These are phyloP conservation scores for Boletellus emodensis DNA, from an alignment of 768 basidiomycete genomes.

Conservation along the genomic window DNA sequence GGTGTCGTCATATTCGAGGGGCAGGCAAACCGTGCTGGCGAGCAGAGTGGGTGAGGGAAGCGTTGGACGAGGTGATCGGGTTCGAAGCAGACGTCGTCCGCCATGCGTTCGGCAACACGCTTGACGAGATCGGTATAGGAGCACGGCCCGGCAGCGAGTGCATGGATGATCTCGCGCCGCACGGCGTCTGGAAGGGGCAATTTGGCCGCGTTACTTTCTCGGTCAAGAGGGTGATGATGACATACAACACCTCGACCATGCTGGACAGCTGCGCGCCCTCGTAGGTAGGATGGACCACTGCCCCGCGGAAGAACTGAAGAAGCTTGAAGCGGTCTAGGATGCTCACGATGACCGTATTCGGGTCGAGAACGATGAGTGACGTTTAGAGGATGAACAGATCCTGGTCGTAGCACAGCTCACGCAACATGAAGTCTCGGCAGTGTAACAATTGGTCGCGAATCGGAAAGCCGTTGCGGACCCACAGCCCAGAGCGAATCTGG, in stretches of 20 bases:
- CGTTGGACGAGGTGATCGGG: neutral
- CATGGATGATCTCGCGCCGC: constrained; percentile 84
- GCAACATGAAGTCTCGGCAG: constrained; percentile 93
- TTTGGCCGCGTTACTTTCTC: constrained; percentile 71
- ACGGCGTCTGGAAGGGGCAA: constrained; percentile 63
- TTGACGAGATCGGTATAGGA: constrained; percentile 90
- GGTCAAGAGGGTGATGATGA: constrained; percentile 81
- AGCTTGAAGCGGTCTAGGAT: constrained; percentile 90
- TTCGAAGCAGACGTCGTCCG: constrained; percentile 81
- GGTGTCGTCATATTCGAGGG: constrained; percentile 42
- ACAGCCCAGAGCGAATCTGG: constrained; percentile 90
- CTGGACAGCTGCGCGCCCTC: constrained; percentile 68
- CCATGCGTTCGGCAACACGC: constrained; percentile 83
- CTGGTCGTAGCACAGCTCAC: constrained; percentile 97
- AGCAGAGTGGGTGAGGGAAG: too few species aligned
- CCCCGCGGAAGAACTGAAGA: constrained; percentile 71
- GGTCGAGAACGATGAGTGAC: constrained; percentile 72
- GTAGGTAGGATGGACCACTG: constrained; percentile 50
- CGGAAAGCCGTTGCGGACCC: constrained; percentile 96
- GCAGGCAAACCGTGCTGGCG: too few species aligned
- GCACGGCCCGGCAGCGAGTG: constrained; percentile 81
- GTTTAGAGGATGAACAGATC: constrained; percentile 89
- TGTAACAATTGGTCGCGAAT: constrained; percentile 93
- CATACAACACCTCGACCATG: constrained; percentile 87
- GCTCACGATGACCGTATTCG: constrained; percentile 74